These are phyloP conservation scores for Penicillium sp. DNA, from an alignment of 2,329 filamentous ascomycete species.

Conservation along the genomic window DNA sequence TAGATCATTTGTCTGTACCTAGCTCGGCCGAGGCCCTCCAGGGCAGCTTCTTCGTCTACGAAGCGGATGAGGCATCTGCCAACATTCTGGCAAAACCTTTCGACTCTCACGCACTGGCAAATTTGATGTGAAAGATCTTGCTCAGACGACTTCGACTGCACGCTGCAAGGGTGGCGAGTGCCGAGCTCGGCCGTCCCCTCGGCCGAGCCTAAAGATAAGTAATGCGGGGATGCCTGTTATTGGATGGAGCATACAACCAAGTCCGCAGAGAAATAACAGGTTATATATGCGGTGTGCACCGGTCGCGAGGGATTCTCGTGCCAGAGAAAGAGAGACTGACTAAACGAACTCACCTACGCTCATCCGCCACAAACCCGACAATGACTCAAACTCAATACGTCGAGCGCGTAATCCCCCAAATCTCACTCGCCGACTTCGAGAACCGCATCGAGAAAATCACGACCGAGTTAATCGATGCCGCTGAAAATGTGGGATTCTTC, in stretches of 20 bases:
- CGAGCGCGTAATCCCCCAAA: slow-evolving; percentile 50
- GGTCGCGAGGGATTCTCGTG: not conserved
- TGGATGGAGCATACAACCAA: not conserved
- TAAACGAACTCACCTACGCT: not conserved
- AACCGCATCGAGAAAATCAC: slow-evolving; percentile 57
- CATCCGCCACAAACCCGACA: not conserved
- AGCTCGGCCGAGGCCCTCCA: not conserved
- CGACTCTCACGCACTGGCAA: not conserved
- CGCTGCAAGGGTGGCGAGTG: not conserved
- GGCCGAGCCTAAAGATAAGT: slow-evolving; percentile 4
- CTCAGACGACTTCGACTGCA: slow-evolving; percentile 1
- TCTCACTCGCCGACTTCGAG: slow-evolving; percentile 58
- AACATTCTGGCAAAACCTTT: not conserved
- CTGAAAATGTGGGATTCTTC: slow-evolving; percentile 64
- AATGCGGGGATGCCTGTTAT: not conserved
- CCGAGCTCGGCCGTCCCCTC: slow-evolving; percentile 5
- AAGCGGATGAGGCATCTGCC: too few relatives aligned
- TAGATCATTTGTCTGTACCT: not conserved
- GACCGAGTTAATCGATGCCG: slow-evolving; percentile 53
- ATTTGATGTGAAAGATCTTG: not conserved
- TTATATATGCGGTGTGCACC: not conserved
- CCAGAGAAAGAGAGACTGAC: not conserved
- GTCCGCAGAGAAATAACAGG: not conserved
- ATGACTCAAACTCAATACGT: slow-evolving; percentile 41
- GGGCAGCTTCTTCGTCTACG: not conserved